Evolutionary conservation across 305 asterid genomes (phyloP), one percentile per base, ranked within the genome.

Genomic region (Plantago lanceolata): DNA sequence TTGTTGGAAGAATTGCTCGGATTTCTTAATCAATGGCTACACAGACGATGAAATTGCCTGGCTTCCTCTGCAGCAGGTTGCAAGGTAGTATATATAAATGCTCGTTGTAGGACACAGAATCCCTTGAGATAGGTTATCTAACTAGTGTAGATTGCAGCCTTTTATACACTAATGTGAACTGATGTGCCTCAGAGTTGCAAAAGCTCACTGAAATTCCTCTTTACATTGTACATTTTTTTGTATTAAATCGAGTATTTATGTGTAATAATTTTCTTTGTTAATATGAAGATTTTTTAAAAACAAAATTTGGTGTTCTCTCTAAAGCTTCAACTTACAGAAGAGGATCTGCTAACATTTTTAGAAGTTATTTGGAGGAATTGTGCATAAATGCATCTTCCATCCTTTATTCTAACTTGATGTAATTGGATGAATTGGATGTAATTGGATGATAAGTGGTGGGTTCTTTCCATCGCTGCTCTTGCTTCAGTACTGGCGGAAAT

Each of bases 1-100:
- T 11, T 85, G 89, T 66, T 69, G 86, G 79, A 90, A 82, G 88
- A 93, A 93, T 59, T 93, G 93, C 83, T 75, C 90, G 0, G 93
- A 88, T 80, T 93, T 93, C 69, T 17, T 88, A 29, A 77, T 88
- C 72, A 64, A 83, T n/a, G 99, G 99, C 8, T 80, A 81, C 70
- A 84, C 95, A 18, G 78, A 93, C 19, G 99, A 83, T 45, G 91
- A 89, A 84, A 77, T 93, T 69, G 94, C 97, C 19, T 93, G 96
- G 97, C 97, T 92, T 63, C 90, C 96, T 59, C 82, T 90, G 40
- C 88, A 81, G 69, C 92, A 69, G 69, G 79, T 69, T 53, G 73
- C 82, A 31, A 79, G 84, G 75, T 85, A 83, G 82, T 59, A 20
- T 53, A 37, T 5, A 26, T 61, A 57, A 51, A 35, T 53, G 50